Percentiles rank a stretch among this genome's conserved stretches.
phyloP scores from a whole-genome alignment of 2,329 filamentous ascomycete species.

The Tolypocladium tropicale region DNA sequence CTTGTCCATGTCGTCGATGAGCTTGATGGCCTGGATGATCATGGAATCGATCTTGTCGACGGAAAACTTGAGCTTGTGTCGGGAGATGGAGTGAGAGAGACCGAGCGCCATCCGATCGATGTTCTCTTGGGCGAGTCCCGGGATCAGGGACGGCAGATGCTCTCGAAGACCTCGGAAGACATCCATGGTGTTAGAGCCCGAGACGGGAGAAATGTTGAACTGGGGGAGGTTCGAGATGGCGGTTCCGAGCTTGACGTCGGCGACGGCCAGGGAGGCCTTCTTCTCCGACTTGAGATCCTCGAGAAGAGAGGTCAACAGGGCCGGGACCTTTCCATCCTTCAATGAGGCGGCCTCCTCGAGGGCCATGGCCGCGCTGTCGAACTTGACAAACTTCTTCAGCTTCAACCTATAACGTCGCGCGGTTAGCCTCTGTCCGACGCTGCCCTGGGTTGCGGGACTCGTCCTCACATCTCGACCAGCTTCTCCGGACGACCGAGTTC shows the following conservation, averaged over 20 bases:
- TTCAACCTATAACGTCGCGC: slow-evolving; percentile 54
- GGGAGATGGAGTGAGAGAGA: slow-evolving; percentile 91
- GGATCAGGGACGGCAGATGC: slow-evolving; percentile 81
- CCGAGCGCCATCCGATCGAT: slow-evolving; percentile 91
- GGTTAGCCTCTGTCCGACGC: neutral
- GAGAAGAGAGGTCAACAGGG: slow-evolving; percentile 71
- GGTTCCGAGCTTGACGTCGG: slow-evolving; percentile 83
- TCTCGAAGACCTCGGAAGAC: slow-evolving; percentile 91
- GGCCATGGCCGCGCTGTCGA: slow-evolving; percentile 83
- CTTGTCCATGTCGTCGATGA: slow-evolving; percentile 95
- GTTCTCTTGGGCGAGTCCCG: slow-evolving; percentile 74
- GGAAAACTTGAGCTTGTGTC: slow-evolving; percentile 97
- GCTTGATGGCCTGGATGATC: slow-evolving; percentile 94
- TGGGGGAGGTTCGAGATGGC: slow-evolving; percentile 88
- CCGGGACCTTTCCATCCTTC: slow-evolving; percentile 89
- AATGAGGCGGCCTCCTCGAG: slow-evolving; percentile 83
- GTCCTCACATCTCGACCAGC: slow-evolving; percentile 71
- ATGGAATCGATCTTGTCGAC: slow-evolving; percentile 98
- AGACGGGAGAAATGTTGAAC: slow-evolving; percentile 75
- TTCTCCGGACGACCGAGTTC: slow-evolving; percentile 74
- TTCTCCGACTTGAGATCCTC: slow-evolving; percentile 93
- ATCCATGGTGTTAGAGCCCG: slow-evolving; percentile 51
- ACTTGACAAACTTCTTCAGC: slow-evolving; percentile 95
- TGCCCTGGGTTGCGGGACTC: neutral
- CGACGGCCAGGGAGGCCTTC: slow-evolving; percentile 89